A percentile compares a stretch with the other conserved stretches of the same genome.
These are phyloP conservation scores for Arbutus unedo DNA, from an alignment of 148 eudicot genomes.

Conservation along the genomic window DNA sequence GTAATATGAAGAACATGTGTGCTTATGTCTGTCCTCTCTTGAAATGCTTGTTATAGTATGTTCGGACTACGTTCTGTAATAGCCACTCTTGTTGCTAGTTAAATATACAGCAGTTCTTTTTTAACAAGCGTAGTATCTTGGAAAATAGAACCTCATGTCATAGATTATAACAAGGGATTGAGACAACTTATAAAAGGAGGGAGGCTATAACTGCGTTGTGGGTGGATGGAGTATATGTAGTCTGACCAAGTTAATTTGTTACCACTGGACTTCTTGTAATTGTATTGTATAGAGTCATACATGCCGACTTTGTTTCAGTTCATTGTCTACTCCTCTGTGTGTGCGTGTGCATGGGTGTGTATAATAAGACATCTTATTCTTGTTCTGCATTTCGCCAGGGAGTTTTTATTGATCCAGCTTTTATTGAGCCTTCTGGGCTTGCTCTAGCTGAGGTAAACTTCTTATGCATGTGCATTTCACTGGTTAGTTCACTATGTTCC, in stretches of 20 bases:
- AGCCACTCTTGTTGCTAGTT: neutral
- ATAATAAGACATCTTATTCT: slow-evolving; percentile 6
- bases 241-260: too few relatives aligned
- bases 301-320: slow-evolving; percentile 2
- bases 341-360: neutral
- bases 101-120: neutral
- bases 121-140: neutral
- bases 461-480: slow-evolving; percentile 1
- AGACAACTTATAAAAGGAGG: neutral
- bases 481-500: neutral
- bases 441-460: slow-evolving; percentile 84
- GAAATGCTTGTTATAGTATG: neutral
- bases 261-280: neutral
- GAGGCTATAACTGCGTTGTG: neutral
- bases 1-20: neutral
- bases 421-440: slow-evolving; percentile 97
- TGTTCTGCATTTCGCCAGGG: slow-evolving; percentile 54
- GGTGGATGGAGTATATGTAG: neutral
- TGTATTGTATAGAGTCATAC: neutral
- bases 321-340: neutral
- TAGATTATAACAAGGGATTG: neutral
- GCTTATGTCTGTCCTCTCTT: neutral
- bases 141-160: neutral
- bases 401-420: slow-evolving; percentile 95
- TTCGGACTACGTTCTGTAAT: neutral